Percentiles rank a stretch among this genome's conserved stretches.
Evolutionary conservation across 1,284 basidiomycete genomes (phyloP).

Genomic region (Fistulinella staudtii): DNA sequence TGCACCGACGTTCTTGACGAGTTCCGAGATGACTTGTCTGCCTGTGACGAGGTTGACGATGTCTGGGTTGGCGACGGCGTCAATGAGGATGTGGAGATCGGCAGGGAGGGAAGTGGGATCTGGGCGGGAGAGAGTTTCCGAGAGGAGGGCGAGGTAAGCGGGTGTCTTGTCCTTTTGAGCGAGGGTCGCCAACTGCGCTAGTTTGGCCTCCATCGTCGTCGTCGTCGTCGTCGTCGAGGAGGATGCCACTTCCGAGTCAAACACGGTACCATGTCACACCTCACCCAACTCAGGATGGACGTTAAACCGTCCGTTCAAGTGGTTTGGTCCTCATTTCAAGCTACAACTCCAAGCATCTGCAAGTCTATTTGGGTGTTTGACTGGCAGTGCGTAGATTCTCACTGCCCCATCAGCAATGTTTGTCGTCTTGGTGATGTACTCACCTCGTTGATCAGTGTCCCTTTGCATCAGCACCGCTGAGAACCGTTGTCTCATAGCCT

Average conservation of each 20-base stretch:
- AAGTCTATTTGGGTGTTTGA: no score
- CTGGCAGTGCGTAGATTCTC: slow-evolving; percentile 8
- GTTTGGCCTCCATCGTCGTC: slow-evolving; percentile 56
- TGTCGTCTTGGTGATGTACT: slow-evolving; percentile 35
- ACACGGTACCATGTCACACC: no score
- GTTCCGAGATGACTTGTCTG: slow-evolving; percentile 78
- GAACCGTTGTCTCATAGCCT: slow-evolving; percentile 23
- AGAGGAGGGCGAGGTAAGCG: slow-evolving; percentile 64
- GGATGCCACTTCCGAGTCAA: no score
- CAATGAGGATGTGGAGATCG: slow-evolving; percentile 66
- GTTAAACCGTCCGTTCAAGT: no score
- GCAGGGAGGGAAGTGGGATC: slow-evolving; percentile 42
- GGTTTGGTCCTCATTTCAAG: no score
- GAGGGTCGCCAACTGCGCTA: slow-evolving; percentile 59
- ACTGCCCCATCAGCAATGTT: slow-evolving; percentile 1
- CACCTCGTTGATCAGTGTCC: no score
- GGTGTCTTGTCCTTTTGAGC: slow-evolving; percentile 79
- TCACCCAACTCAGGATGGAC: no score
- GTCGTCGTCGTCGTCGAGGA: no score
- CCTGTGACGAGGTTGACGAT: slow-evolving; percentile 78
- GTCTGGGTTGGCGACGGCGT: slow-evolving; percentile 76
- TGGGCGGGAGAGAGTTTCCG: slow-evolving; percentile 50
- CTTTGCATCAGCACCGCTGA: slow-evolving; percentile 16
- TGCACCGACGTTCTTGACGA: slow-evolving; percentile 63
- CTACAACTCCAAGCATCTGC: no score